A percentile compares a stretch with the other conserved stretches of the same genome.
phyloP scores from a whole-genome alignment of 139 green algal genomes.

The Chlamydomonas sp. region DNA sequence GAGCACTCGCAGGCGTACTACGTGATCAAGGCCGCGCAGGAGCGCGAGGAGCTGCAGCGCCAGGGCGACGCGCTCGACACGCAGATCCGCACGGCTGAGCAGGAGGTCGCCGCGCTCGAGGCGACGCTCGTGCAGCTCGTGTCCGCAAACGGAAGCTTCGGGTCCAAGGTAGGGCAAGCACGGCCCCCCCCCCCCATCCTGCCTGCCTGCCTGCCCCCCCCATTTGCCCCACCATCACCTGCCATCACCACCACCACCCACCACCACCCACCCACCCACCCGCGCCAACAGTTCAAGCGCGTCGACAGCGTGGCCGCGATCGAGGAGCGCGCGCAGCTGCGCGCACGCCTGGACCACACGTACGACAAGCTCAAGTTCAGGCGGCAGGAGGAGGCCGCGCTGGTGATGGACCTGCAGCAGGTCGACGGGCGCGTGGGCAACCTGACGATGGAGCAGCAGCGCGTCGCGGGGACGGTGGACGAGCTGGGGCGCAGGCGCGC shows the following conservation, averaged over 20 bases:
- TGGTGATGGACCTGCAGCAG: slow-evolving; percentile 36
- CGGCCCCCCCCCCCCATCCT: too few species aligned
- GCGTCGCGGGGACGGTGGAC: slow-evolving; percentile 34
- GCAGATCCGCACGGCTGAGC: slow-evolving; percentile 43
- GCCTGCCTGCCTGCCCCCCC: too few species aligned
- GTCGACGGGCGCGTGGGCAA: slow-evolving; percentile 37
- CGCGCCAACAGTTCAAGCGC: too few species aligned
- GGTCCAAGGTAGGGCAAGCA: too few species aligned
- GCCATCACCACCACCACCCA: too few species aligned
- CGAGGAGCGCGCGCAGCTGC: slow-evolving; percentile 32
- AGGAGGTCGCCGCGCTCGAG: slow-evolving; percentile 61
- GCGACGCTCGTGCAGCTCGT: slow-evolving; percentile 56
- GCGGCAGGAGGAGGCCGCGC: slow-evolving; percentile 25
- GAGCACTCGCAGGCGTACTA: slow-evolving; percentile 69
- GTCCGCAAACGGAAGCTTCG: slow-evolving; percentile 48
- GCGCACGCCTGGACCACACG: slow-evolving; percentile 43
- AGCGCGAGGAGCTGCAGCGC: slow-evolving; percentile 73
- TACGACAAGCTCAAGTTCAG: slow-evolving; percentile 64
- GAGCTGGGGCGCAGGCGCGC: too few species aligned
- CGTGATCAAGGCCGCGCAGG: slow-evolving; percentile 80
- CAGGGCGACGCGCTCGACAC: slow-evolving; percentile 55
- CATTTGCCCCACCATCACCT: too few species aligned
- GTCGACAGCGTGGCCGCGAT: slow-evolving; percentile 30
- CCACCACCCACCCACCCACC: too few species aligned
- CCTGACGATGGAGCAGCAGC: slow-evolving; percentile 42